Conservation (phyloP, 2,329 filamentous ascomycete species). For the Fusarium agapanthi region DNA sequence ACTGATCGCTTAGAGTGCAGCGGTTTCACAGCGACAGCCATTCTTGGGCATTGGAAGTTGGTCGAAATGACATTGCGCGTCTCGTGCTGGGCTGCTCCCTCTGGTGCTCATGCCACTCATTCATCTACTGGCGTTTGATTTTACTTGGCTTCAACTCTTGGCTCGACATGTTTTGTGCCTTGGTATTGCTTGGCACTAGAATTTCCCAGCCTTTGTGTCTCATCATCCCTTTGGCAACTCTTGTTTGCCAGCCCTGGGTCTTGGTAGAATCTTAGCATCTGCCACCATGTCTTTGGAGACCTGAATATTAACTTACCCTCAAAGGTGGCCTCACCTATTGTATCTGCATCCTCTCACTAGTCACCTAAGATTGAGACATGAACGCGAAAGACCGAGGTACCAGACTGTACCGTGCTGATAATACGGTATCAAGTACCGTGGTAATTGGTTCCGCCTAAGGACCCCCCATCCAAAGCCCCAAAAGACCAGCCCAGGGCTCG, state of each 20-base stretch:
- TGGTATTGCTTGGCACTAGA: conserved; percentile 30
- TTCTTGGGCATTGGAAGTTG: background rate
- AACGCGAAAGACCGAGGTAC: conserved; percentile 6
- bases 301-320: background rate
- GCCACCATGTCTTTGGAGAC: conserved; percentile 4
- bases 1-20: background rate
- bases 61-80: background rate
- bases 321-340: conserved; percentile 12
- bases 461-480: conserved; percentile 29
- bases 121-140: conserved; percentile 23
- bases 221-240: conserved; percentile 22
- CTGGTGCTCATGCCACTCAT: background rate
- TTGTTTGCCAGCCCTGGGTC: conserved; percentile 5
- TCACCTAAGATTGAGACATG: background rate
- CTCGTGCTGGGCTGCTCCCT: background rate
- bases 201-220: conserved; percentile 24
- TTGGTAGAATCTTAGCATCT: conserved; percentile 24
- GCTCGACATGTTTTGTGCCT: conserved; percentile 28
- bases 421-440: conserved; percentile 25
- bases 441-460: background rate
- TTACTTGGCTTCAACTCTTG: conserved; percentile 31
- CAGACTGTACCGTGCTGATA: conserved; percentile 23
- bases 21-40: background rate
- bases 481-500: conserved; percentile 19
- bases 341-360: conserved; percentile 9